These are phyloP conservation scores for Chaetomiaceae sp. DNA, from an alignment of 2,329 filamentous ascomycete genomes.

Conservation along the genomic window DNA sequence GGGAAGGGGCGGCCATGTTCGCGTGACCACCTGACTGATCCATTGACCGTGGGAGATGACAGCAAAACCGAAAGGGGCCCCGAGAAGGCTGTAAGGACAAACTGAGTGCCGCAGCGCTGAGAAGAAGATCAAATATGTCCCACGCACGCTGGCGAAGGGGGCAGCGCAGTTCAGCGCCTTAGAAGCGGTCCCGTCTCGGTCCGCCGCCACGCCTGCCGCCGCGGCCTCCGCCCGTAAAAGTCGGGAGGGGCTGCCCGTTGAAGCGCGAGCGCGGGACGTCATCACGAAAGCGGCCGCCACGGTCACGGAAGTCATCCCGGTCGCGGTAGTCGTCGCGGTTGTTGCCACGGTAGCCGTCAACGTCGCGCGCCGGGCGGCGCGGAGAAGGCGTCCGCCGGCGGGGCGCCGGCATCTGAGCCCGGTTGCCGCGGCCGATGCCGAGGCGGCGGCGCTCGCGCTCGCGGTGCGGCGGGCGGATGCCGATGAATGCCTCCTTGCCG, in stretches of 20 bases:
- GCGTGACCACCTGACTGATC: no score
- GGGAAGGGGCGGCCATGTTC: no score
- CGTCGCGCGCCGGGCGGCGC: slow-evolving; percentile 6
- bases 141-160: no score
- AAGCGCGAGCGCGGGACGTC: slow-evolving; percentile 21
- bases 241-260: slow-evolving; percentile 23
- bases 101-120: no score
- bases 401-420: slow-evolving; percentile 6
- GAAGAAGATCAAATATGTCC: no score
- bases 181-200: slow-evolving; percentile 9
- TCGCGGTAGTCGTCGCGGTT: neutral
- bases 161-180: no score
- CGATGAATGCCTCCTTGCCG: slow-evolving; percentile 63
- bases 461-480: slow-evolving; percentile 54
- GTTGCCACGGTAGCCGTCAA: slow-evolving; percentile 2
- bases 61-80: no score
- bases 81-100: no score
- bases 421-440: slow-evolving; percentile 28
- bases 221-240: slow-evolving; percentile 15
- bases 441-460: slow-evolving; percentile 37
- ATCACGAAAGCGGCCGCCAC: slow-evolving; percentile 2
- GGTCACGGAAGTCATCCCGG: neutral
- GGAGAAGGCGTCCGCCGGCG: slow-evolving; percentile 6
- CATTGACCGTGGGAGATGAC: no score
- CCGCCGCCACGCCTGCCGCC: slow-evolving; percentile 8